Evolutionary conservation across 2,329 filamentous ascomycete genomes (phyloP).

Genomic region (Penicillium sp.): DNA sequence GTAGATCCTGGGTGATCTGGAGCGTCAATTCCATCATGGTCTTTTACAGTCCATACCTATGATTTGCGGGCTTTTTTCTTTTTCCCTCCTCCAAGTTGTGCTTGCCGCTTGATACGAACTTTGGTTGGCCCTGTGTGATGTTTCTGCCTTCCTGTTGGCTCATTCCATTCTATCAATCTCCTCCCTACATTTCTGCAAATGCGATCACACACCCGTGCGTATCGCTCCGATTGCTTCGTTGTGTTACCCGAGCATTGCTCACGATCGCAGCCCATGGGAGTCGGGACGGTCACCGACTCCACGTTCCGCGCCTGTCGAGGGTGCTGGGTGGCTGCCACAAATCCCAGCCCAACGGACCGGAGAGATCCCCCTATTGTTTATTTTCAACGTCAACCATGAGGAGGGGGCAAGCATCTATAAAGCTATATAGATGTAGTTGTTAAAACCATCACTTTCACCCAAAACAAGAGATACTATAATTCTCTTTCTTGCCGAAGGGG

Average conservation of each 20-base stretch:
- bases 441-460: not conserved
- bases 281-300: conserved; percentile 12
- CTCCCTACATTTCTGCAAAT: conserved; percentile 1
- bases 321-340: conserved; percentile 14
- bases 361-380: conserved; percentile 11
- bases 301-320: conserved; percentile 24
- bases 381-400: conserved; percentile 9
- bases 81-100: not conserved
- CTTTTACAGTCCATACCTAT: not conserved
- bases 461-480: conserved; percentile 2
- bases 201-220: conserved; percentile 15
- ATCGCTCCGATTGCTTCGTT: conserved; percentile 8
- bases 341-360: conserved; percentile 36
- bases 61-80: not conserved
- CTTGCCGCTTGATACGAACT: not conserved
- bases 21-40: conserved; percentile 2
- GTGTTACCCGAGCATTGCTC: conserved; percentile 10
- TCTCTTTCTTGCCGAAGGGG: not conserved
- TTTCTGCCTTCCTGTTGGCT: not conserved
- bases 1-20: conserved; percentile 19
- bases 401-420: not conserved
- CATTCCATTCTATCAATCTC: not conserved
- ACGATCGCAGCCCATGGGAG: conserved; percentile 7
- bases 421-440: not conserved
- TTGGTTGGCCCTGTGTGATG: not conserved